Evolutionary conservation across 148 eudicot genomes (phyloP).

Genomic region (Selenicereus undatus): DNA sequence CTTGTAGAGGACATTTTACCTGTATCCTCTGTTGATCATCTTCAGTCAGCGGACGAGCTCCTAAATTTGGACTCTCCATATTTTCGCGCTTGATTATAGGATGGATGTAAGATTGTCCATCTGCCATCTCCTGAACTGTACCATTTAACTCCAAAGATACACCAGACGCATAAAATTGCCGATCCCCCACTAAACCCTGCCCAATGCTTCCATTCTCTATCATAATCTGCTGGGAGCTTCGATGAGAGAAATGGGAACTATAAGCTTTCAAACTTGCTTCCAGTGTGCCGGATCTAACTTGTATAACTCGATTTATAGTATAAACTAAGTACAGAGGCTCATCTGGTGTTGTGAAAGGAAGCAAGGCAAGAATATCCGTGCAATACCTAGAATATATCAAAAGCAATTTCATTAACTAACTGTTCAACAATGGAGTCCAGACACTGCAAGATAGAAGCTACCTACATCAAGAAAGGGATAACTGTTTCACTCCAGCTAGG

Average conservation of each 20-base stretch:
- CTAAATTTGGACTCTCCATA: slow-evolving; percentile 28
- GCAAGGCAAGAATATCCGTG: slow-evolving; percentile 82
- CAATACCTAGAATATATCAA: slow-evolving; percentile 64
- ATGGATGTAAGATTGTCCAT: slow-evolving; percentile 27
- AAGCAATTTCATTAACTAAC: slow-evolving; percentile 13
- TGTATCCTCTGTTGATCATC: slow-evolving; percentile 64
- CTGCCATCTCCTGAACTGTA: slow-evolving; percentile 26
- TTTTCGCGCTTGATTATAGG: slow-evolving; percentile 28
- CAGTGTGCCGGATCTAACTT: slow-evolving; percentile 87
- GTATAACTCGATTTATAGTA: slow-evolving; percentile 82
- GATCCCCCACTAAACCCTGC: slow-evolving; percentile 26
- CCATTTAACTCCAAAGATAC: slow-evolving; percentile 40
- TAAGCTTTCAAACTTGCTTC: slow-evolving; percentile 80
- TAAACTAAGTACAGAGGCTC: slow-evolving; percentile 91
- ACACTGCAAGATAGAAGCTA: slow-evolving; percentile 9
- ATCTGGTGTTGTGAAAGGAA: slow-evolving; percentile 83
- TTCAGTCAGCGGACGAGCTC: slow-evolving; percentile 32
- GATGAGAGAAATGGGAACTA: slow-evolving; percentile 50
- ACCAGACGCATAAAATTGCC: slow-evolving; percentile 24
- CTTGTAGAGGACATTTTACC: slow-evolving; percentile 35
- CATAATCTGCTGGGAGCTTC: slow-evolving; percentile 30
- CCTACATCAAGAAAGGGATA: slow-evolving; percentile 77
- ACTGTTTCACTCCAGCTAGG: slow-evolving; percentile 61
- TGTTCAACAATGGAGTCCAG: slow-evolving; percentile 15
- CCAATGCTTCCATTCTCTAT: slow-evolving; percentile 45